Evolutionary conservation across 1,284 basidiomycete genomes (phyloP), one percentile per base, ranked within the genome.

Genomic region (Wolfiporia cocos): DNA sequence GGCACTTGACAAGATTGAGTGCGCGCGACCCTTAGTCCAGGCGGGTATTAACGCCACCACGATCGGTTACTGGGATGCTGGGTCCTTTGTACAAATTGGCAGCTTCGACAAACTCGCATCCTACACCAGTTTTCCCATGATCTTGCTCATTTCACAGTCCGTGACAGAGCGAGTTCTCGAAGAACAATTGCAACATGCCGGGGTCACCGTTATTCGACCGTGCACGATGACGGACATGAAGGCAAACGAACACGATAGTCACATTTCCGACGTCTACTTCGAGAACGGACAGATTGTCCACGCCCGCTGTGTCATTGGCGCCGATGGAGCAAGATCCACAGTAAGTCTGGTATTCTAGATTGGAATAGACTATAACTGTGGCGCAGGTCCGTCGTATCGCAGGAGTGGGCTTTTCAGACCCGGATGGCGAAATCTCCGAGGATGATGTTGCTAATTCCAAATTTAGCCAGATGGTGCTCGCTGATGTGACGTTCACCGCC

Each of bases 321-420:
- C 78, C 10, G 76, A 81, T 54, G 78, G 78, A n/a, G 61, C 70
- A 14, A 65, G 57, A 39, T 81, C 78, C 2, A 56, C 60, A 14
- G 78, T 75, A 51, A 48, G 74, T 19, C 12, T n/a, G n/a, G n/a
- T n/a, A n/a, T n/a, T n/a, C n/a, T n/a, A n/a, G n/a, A n/a, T n/a
- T n/a, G n/a, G n/a, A n/a, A n/a, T n/a, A n/a, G n/a, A n/a, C n/a
- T n/a, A n/a, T n/a, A n/a, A n/a, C n/a, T n/a, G n/a, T n/a, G n/a
- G n/a, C n/a, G 32, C 17, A 61, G 62, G 43, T 63, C 24, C 61
- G 62, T 43, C 37, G 51, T n/a, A 30, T 45, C 15, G 50, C 52
- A 5, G 56, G 54, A 3, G 48, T 64, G 11, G 32, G 40, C 7
- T 65, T 56, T 50, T 39, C 44, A 1, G 58, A 64, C 46, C 63